Conservation (phyloP, 2,329 filamentous ascomycete genomes). For the Hymenoscyphus albidus region DNA sequence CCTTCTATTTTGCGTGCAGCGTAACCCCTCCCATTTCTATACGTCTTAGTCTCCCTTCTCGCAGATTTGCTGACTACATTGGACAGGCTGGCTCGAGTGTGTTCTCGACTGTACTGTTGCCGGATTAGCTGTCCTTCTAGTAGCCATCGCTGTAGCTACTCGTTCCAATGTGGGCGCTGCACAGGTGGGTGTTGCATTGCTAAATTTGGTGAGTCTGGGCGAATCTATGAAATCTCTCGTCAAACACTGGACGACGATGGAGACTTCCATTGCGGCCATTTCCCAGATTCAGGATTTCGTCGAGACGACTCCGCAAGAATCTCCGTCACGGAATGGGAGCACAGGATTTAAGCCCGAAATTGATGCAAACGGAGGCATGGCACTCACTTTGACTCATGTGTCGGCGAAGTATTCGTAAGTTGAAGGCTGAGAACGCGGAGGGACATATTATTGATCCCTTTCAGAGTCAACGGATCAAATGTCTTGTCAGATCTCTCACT, state of each 20-base stretch:
- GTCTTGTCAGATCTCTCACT: neutral
- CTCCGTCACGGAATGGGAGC: neutral
- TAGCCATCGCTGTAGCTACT: neutral
- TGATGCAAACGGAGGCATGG: constrained; percentile 3
- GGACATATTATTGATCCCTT: neutral
- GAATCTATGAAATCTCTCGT: constrained; percentile 3
- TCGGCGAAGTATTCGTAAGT: constrained; percentile 1
- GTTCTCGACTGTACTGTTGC: neutral
- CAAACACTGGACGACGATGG: constrained; percentile 3
- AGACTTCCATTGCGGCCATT: constrained; percentile 1
- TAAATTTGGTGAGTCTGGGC: neutral
- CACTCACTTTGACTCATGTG: neutral
- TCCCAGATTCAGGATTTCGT: neutral
- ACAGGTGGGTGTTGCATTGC: neutral
- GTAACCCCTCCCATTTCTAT: neutral
- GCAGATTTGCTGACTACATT: neutral
- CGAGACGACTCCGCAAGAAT: neutral
- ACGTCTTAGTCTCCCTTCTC: neutral
- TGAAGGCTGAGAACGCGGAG: neutral
- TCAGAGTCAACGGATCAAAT: constrained; percentile 2
- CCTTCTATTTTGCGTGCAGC: no score
- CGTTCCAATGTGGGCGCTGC: neutral
- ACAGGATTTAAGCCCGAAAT: neutral
- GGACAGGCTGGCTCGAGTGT: neutral
- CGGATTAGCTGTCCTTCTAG: neutral